A percentile compares a stretch with the other conserved stretches of the same genome.
phyloP scores from a whole-genome alignment of 2,329 filamentous ascomycete genomes.

The Calonectria honghensis region DNA sequence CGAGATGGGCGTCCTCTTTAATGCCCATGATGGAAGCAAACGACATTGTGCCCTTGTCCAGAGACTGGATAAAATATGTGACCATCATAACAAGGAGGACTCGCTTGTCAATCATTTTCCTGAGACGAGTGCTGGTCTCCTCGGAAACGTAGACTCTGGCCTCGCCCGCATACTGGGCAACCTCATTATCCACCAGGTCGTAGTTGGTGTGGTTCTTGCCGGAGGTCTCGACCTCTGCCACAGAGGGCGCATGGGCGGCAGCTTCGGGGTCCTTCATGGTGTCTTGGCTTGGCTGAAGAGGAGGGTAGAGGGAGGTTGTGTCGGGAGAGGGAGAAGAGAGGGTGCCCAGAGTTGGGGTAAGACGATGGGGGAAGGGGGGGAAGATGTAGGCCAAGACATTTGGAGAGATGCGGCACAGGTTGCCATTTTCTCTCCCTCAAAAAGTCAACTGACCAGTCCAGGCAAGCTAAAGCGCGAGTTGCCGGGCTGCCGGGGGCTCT shows the following conservation, averaged over 20 bases:
- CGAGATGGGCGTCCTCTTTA: conserved; percentile 65
- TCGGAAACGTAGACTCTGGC: conserved; percentile 73
- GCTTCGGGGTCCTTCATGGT: conserved; percentile 28
- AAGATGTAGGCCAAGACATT: conserved; percentile 23
- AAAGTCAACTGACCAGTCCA: not conserved
- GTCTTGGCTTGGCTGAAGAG: not conserved
- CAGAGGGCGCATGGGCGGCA: conserved; percentile 21
- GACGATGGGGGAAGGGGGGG: conserved; percentile 17
- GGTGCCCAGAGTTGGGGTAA: conserved; percentile 23
- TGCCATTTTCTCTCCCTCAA: not conserved
- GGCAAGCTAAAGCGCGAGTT: not conserved
- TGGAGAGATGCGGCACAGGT: conserved; percentile 7
- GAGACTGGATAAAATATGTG: conserved; percentile 83
- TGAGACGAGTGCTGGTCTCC: conserved; percentile 77
- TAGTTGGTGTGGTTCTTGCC: conserved; percentile 64
- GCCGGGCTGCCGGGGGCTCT: not conserved
- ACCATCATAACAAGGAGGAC: conserved; percentile 82
- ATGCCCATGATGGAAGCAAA: conserved; percentile 80
- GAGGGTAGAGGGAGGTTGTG: not conserved
- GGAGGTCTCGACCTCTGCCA: conserved; percentile 61
- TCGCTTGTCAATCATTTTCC: conserved; percentile 79
- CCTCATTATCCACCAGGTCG: conserved; percentile 77
- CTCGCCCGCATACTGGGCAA: conserved; percentile 78
- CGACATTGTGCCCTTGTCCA: conserved; percentile 80
- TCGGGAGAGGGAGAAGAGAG: not conserved